A percentile compares a stretch with the other conserved stretches of the same genome.
These are phyloP conservation scores for Cucumis hystrix DNA, from an alignment of 306 rosid genomes.

Conservation along the genomic window DNA sequence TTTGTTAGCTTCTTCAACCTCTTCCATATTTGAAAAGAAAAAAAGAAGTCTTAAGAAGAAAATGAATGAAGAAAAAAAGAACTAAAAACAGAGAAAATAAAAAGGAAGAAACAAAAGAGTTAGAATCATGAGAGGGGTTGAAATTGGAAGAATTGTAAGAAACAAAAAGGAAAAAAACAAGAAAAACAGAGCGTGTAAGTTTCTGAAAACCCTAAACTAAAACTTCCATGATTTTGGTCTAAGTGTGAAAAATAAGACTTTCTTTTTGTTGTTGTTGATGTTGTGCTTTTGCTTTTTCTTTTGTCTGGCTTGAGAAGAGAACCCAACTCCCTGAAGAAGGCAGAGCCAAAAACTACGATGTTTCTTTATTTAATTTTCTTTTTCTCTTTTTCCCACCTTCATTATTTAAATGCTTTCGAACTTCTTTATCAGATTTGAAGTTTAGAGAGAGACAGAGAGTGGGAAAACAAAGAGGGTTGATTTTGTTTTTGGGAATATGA, in stretches of 20 bases:
- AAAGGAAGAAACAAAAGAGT: not conserved
- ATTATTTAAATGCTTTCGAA: not conserved
- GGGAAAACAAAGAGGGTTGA: too few species aligned
- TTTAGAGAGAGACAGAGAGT: not conserved
- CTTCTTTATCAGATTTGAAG: not conserved
- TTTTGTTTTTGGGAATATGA: too few species aligned
- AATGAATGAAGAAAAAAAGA: too few species aligned
- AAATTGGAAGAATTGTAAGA: not conserved
- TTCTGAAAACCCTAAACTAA: conserved; percentile 71
- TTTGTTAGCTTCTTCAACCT: conserved; percentile 14
- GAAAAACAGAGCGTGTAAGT: conserved; percentile 3
- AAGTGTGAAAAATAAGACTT: conserved; percentile 63
- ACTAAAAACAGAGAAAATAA: not conserved
- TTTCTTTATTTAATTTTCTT: not conserved
- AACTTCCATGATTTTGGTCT: conserved; percentile 41
- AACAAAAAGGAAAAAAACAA: conserved; percentile 27
- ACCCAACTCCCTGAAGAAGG: not conserved
- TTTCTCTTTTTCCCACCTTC: not conserved
- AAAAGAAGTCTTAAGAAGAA: not conserved
- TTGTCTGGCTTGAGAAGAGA: not conserved
- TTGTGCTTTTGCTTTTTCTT: not conserved
- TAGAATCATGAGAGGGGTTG: not conserved
- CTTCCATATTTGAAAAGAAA: conserved; percentile 3
- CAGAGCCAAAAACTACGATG: not conserved
- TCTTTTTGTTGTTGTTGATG: not conserved